A percentile compares a stretch with the other conserved stretches of the same genome.
Conservation (phyloP, 306 rosid species). For the Cajanus cajan region DNA sequence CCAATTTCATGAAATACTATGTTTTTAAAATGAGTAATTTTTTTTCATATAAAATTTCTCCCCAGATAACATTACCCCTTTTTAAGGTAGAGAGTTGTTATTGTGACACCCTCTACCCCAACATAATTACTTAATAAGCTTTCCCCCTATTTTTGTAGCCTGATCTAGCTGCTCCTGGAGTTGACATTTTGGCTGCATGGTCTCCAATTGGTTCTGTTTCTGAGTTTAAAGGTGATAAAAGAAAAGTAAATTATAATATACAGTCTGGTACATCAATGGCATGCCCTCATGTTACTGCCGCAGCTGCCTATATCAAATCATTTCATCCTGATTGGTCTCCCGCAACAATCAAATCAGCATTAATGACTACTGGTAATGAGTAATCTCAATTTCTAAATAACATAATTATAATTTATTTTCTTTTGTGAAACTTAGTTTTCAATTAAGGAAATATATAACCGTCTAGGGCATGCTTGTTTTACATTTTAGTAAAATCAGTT, state of each 20-base stretch:
- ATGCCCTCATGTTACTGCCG: constrained; percentile 43
- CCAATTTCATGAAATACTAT: not conserved
- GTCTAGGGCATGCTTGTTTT: not conserved
- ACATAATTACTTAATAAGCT: too few relatives aligned
- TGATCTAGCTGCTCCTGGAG: constrained; percentile 46
- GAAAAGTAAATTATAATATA: constrained; percentile 9
- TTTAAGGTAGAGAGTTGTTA: not conserved
- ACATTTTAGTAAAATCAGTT: not conserved
- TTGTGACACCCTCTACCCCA: too few relatives aligned
- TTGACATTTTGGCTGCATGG: constrained; percentile 46
- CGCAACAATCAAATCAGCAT: not conserved
- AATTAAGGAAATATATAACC: not conserved
- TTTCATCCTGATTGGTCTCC: not conserved
- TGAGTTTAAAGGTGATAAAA: not conserved
- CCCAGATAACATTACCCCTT: not conserved
- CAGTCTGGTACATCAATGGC: constrained; percentile 47
- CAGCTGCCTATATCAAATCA: constrained; percentile 10
- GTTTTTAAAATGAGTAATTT: not conserved
- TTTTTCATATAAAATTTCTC: not conserved
- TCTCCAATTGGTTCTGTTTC: constrained; percentile 19
- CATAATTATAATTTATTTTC: not conserved
- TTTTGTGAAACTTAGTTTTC: too few relatives aligned
- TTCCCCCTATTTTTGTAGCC: constrained; percentile 21
- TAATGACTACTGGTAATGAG: constrained; percentile 1
- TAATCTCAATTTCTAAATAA: not conserved